Base-by-base conservation (phyloP, 441 rosid species). In the Jatropha podagrica region DNA sequence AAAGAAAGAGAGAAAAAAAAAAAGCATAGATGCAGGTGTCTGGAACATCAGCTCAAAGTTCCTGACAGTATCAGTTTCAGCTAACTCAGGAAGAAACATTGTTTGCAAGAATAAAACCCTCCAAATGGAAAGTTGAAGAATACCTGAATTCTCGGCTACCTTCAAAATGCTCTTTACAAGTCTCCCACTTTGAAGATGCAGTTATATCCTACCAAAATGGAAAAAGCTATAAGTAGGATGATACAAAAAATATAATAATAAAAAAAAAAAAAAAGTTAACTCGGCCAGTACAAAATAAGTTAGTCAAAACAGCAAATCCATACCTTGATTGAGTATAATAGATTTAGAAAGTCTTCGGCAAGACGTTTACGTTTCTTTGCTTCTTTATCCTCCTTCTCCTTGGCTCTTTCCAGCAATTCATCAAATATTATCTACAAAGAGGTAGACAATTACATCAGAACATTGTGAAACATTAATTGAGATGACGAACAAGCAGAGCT, bases 301-400 rank as follows among this genome's bases (percentile, higher is more conserved):
- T 40, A n/a, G 37, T 20, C 17, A 14, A 7, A 64, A 27, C 18
- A 13, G 69, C 20, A 63, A 63, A 60, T 27, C 12, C 81, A 9
- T 68, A 94, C 99, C 98, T 96, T 93, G 48, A 78, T 78, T 23
- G 96, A 78, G 72, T 78, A 88, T 75, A 96, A 80, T 32, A 94
- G 81, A 75, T 80, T 83, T 4, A 88, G 84, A 82, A 96, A 94
- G 74, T 94, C 97, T 77, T 96, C 99, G 12, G 88, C 92, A 75
- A 91, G 84, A 77, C 93, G 96, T 79, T 92, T 95, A 74, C 91
- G 91, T 85, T 88, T 94, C 86, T 89, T 94, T 68, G 95, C 92
- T 81, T 94, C 99, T 82, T 94, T 96, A 84, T 92, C 98, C 83
- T 96, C 98, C 86, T 96, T 96, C 81, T 96, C 98, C 86, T 85